Percentiles rank a stretch among this genome's conserved stretches.
Conservation (phyloP, 83 land plant species). For the Thuja plicata region DNA sequence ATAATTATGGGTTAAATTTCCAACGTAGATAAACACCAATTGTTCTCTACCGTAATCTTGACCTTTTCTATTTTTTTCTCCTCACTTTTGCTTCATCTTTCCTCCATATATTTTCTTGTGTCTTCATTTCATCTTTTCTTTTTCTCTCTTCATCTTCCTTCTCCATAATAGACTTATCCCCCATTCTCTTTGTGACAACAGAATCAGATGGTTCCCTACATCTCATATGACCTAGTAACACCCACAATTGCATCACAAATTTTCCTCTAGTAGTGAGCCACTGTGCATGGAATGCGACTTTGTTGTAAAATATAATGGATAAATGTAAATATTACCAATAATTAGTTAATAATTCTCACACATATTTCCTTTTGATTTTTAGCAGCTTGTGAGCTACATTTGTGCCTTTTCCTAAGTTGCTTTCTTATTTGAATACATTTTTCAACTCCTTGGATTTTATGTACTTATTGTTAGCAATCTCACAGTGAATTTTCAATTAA, state of each 20-base stretch:
- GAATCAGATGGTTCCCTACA: neutral
- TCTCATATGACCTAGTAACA: neutral
- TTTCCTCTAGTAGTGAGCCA: neutral
- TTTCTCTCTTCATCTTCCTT: too few species aligned
- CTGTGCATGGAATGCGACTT: neutral
- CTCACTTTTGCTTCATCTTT: too few species aligned
- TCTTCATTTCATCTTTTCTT: too few species aligned
- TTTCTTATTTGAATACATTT: neutral
- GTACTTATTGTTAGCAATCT: neutral
- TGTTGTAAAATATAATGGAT: neutral
- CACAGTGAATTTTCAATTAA: neutral
- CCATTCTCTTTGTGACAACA: neutral
- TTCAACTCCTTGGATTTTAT: neutral
- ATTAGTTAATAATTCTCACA: neutral
- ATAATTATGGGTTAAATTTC: too few species aligned
- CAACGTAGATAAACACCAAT: too few species aligned
- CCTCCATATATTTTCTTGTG: too few species aligned
- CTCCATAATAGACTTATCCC: too few species aligned
- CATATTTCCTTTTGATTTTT: too few species aligned
- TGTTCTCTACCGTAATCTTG: too few species aligned
- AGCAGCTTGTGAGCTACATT: neutral
- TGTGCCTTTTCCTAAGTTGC: neutral
- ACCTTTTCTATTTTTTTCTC: too few species aligned
- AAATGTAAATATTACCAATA: neutral
- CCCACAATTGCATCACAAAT: neutral